Base-by-base conservation (phyloP, 208 protist genomes). In the Leishmania lainsoni region DNA sequence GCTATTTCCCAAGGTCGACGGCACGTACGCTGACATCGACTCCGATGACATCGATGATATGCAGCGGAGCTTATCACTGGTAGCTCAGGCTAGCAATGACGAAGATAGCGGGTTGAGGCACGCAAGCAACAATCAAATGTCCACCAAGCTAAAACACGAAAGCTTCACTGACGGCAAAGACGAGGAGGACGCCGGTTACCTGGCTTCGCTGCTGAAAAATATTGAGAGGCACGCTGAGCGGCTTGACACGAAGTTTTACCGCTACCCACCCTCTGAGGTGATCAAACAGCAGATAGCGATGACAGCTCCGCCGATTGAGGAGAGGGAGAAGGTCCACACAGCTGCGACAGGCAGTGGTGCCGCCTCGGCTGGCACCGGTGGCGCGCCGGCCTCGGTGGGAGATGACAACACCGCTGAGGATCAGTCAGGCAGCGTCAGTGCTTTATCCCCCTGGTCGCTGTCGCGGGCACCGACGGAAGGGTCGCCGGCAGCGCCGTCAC, bases 211-310 rank as follows among this genome's bases (percentile, higher is more conserved):
- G 74, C 79, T 86, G 58, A 72, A 79, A 45, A 72, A 87, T 75
- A 83, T 87, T 56, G 80, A 83, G 45, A 79, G 29, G 45, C 77
- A 79, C 61, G 84, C 84, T 17, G 76, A 75, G 29, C 66, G 83
- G 3, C 81, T 82, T 20, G 85, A 82, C 58, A 83, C 82, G 2
- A 63, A 89, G 58, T 95, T 92, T 72, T 88, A 89, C 58, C 83
- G 75, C 42, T 95, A 95, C 83, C 91, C 91, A 56, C 58, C 88
- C 1, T 79, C 85, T 8, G 86, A 92, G 29, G 83, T 84, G 49
- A 83, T 94, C 42, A 91, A 92, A 78, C 58, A 82, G 63, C 78
- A 85, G 59, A 80, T 83, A 45, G 74, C 69, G n/a, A 22, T 49
- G 75, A 39, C 54, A 29, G 48, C 59, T 10, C 20, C 76, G 29